These are phyloP conservation scores for Solanum piurae DNA, from an alignment of 257 asterid genomes.

Conservation along the genomic window DNA sequence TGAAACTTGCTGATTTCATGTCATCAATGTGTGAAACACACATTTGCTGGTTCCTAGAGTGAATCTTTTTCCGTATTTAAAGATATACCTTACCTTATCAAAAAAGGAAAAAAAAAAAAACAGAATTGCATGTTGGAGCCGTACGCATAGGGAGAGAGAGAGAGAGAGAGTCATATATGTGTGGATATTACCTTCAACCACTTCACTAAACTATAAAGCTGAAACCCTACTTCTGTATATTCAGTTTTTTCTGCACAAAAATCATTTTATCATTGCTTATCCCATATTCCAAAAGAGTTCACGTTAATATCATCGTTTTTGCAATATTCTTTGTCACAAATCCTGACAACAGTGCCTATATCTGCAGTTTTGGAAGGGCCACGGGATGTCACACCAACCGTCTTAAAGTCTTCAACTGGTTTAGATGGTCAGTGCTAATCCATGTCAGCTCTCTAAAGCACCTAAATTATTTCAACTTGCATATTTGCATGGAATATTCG, in stretches of 20 bases:
- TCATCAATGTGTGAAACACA: background rate
- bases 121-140: background rate
- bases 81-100: background rate
- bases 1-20: background rate
- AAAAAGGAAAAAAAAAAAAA: background rate
- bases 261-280: background rate
- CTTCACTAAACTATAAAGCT: background rate
- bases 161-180: background rate
- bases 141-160: background rate
- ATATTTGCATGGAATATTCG: background rate
- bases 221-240: background rate
- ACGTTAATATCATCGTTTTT: background rate
- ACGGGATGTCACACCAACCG: constrained; percentile 79
- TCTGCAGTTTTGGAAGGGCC: constrained; percentile 82
- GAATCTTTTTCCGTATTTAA: background rate
- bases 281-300: background rate
- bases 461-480: background rate
- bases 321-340: background rate
- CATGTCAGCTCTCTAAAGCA: background rate
- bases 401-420: constrained; percentile 74
- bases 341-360: background rate
- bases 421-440: constrained; percentile 36
- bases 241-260: background rate
- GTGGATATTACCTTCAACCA: background rate
- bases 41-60: background rate